Evolutionary conservation across 192 early-diverging fungal species (phyloP).

Genomic region (Podila epicladia): DNA sequence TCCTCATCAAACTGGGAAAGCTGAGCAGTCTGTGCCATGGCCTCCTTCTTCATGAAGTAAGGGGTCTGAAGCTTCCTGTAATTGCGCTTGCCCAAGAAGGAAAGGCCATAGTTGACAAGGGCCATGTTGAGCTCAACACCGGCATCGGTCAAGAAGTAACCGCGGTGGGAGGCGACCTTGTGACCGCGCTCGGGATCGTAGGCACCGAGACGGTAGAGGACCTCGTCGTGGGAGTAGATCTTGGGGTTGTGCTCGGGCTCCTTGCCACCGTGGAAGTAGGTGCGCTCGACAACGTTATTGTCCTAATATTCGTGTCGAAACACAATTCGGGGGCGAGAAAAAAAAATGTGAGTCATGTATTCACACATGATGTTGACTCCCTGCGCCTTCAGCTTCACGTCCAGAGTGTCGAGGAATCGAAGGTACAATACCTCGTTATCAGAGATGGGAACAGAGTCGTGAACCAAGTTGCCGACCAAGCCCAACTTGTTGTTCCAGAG

Average conservation of each 20-base stretch:
- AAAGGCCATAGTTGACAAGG: conserved; percentile 94
- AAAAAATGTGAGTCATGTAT: neutral
- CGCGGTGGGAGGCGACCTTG: conserved; percentile 98
- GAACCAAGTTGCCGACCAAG: conserved; percentile 94
- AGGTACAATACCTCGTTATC: conserved; percentile 71
- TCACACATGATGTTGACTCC: neutral
- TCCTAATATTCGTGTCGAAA: conserved; percentile 49
- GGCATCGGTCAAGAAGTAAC: conserved; percentile 95
- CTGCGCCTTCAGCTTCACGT: conserved; percentile 10
- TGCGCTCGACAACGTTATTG: conserved; percentile 74
- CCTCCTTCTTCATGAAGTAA: conserved; percentile 96
- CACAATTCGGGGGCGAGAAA: conserved; percentile 4
- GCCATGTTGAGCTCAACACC: conserved; percentile 98
- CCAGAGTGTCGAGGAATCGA: neutral
- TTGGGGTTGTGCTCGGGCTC: conserved; percentile 68
- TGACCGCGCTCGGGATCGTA: conserved; percentile 89
- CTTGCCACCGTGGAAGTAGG: conserved; percentile 66
- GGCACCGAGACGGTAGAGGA: conserved; percentile 88
- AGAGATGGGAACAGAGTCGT: conserved; percentile 88
- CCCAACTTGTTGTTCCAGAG: conserved; percentile 69
- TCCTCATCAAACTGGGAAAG: conserved; percentile 98
- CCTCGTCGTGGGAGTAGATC: conserved; percentile 91
- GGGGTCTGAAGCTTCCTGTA: conserved; percentile 97
- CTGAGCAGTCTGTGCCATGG: conserved; percentile 99
- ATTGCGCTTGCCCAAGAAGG: conserved; percentile 82